Percentiles rank a stretch among this genome's conserved stretches.
Conservation (phyloP, 1,284 basidiomycete species). For the Ustilago vetiveriae region DNA sequence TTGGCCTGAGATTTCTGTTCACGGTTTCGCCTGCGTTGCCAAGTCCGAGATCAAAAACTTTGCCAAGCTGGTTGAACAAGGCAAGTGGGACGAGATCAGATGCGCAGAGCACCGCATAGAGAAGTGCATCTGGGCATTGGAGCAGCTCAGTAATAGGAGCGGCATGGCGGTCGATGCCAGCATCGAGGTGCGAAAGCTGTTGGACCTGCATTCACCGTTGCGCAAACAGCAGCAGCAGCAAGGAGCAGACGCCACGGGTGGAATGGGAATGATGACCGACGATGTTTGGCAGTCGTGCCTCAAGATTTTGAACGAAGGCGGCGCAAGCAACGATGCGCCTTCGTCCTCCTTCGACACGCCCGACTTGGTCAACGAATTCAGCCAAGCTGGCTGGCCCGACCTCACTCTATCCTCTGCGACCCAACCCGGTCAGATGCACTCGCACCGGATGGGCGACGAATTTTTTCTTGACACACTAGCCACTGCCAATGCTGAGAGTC, state of each 20-base stretch:
- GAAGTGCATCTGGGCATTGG: slow-evolving; percentile 41
- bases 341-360: neutral
- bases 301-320: slow-evolving; percentile 23
- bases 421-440: neutral
- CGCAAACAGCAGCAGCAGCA: slow-evolving; percentile 9
- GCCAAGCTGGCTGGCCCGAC: neutral
- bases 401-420: neutral
- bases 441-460: neutral
- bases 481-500: neutral
- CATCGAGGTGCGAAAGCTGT: slow-evolving; percentile 16
- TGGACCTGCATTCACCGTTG: slow-evolving; percentile 24
- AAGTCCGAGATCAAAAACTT: slow-evolving; percentile 37
- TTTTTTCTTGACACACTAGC: slow-evolving; percentile 8
- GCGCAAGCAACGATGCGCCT: neutral
- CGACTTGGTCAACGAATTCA: neutral
- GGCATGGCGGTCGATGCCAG: slow-evolving; percentile 31
- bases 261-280: slow-evolving; percentile 12
- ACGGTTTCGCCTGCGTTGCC: slow-evolving; percentile 22
- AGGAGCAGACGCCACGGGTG: neutral
- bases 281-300: slow-evolving; percentile 36
- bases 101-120: slow-evolving; percentile 21
- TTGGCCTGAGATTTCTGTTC: slow-evolving; percentile 38
- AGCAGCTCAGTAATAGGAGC: slow-evolving; percentile 34
- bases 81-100: slow-evolving; percentile 24
- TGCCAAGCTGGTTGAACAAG: slow-evolving; percentile 1